A percentile compares a stretch with the other conserved stretches of the same genome.
Evolutionary conservation across 2,329 filamentous ascomycete species (phyloP).

Genomic region (Alternaria ethzedia): DNA sequence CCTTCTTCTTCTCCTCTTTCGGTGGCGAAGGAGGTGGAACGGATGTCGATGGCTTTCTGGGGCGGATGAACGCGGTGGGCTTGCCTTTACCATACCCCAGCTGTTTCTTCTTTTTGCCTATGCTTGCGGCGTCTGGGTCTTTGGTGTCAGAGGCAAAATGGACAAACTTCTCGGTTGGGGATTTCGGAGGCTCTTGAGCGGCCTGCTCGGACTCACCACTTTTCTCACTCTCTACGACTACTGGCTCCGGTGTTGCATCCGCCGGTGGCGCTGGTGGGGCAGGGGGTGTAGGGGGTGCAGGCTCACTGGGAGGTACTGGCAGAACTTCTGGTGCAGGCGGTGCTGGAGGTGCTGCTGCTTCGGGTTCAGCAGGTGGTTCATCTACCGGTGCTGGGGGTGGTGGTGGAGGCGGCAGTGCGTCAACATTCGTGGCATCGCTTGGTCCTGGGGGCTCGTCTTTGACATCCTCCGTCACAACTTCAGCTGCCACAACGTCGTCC

Average conservation of each 20-base stretch:
- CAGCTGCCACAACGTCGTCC: constrained; percentile 17
- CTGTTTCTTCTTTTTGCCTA: constrained; percentile 39
- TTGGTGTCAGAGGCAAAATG: constrained; percentile 49
- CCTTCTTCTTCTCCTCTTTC: constrained; percentile 42
- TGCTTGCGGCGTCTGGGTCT: constrained; percentile 40
- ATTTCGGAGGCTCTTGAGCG: constrained; percentile 41
- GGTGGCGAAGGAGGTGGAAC: constrained; percentile 21
- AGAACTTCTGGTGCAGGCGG: constrained; percentile 16
- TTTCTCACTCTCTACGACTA: constrained; percentile 32
- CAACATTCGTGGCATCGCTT: not conserved
- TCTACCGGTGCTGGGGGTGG: constrained; percentile 9
- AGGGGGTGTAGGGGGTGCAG: constrained; percentile 13
- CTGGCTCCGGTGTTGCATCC: constrained; percentile 2
- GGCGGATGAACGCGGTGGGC: constrained; percentile 40
- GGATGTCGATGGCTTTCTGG: constrained; percentile 32
- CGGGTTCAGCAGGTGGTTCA: not conserved
- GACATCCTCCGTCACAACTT: constrained; percentile 26
- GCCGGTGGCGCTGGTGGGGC: constrained; percentile 19
- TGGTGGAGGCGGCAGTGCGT: constrained; percentile 7
- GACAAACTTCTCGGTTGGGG: constrained; percentile 41
- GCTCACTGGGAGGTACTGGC: constrained; percentile 11
- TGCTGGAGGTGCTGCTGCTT: constrained; percentile 10
- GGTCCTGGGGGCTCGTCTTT: constrained; percentile 35
- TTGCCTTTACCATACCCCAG: constrained; percentile 35
- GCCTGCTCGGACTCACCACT: constrained; percentile 48